A percentile compares a stretch with the other conserved stretches of the same genome.
Evolutionary conservation across 2,329 filamentous ascomycete genomes (phyloP).

Genomic region (Alternaria metachromatica): DNA sequence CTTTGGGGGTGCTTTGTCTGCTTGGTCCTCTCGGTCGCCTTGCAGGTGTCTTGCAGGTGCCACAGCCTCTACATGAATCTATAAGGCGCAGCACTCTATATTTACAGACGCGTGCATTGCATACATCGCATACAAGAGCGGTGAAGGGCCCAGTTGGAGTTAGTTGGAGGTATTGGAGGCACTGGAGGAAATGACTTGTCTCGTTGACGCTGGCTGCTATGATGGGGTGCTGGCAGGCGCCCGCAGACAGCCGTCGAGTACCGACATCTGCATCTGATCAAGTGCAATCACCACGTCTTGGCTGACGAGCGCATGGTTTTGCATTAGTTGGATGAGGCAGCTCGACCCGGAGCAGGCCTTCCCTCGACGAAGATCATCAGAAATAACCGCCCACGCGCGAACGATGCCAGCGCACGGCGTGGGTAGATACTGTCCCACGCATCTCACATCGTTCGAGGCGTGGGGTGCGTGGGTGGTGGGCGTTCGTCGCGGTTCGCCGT

Average conservation of each 20-base stretch:
- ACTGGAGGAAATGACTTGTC: not conserved
- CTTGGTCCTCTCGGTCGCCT: constrained; percentile 10
- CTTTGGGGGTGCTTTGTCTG: constrained; percentile 10
- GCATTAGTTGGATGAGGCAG: constrained; percentile 12
- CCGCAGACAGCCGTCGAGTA: constrained; percentile 7
- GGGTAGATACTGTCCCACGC: not conserved
- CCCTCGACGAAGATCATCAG: constrained; percentile 9
- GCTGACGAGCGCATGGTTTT: constrained; percentile 34
- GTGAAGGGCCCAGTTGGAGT: constrained; percentile 36
- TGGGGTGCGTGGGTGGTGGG: constrained; percentile 17
- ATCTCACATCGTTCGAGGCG: not conserved
- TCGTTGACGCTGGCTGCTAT: not conserved
- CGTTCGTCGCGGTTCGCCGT: not conserved
- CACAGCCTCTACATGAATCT: constrained; percentile 32
- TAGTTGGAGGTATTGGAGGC: not conserved
- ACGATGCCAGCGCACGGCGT: constrained; percentile 10
- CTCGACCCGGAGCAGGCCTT: constrained; percentile 16
- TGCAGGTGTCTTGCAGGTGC: constrained; percentile 23
- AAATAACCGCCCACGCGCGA: constrained; percentile 6
- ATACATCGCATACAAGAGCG: constrained; percentile 33
- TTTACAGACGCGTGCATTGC: constrained; percentile 36
- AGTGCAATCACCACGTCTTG: constrained; percentile 33
- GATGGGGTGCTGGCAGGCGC: constrained; percentile 4
- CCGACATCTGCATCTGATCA: not conserved
- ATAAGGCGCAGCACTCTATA: constrained; percentile 31